A percentile compares a stretch with the other conserved stretches of the same genome.
Conservation (phyloP, 2,329 filamentous ascomycete species). For the Zelopaecilomyces penicillatus region DNA sequence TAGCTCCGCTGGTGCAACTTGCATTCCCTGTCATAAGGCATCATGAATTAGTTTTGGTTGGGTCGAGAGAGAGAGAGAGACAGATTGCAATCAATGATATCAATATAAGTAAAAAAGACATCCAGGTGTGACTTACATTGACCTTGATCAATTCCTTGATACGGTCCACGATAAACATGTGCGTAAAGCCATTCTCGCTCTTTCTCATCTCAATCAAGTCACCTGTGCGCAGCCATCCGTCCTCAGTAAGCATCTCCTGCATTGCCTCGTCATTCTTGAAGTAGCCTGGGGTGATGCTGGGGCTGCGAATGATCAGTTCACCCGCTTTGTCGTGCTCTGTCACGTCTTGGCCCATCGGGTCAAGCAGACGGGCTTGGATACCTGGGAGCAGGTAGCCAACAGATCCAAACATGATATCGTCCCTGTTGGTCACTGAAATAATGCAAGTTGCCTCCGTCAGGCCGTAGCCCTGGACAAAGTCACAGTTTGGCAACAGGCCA, state of each 20-base stretch:
- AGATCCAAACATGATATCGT: constrained; percentile 63
- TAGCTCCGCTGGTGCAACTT: constrained; percentile 65
- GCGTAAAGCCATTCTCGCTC: constrained; percentile 32
- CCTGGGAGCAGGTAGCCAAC: constrained; percentile 62
- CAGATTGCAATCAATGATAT: too few relatives aligned
- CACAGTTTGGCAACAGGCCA: constrained; percentile 52
- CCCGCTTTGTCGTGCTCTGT: constrained; percentile 56
- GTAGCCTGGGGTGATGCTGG: constrained; percentile 67
- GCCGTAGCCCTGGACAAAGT: constrained; percentile 60
- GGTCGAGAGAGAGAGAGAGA: background rate
- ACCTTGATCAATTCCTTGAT: constrained; percentile 50
- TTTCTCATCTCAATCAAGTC: constrained; percentile 49
- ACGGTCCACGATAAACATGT: constrained; percentile 14
- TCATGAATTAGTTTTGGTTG: too few relatives aligned
- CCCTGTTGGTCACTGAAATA: constrained; percentile 59
- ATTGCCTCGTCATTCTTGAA: constrained; percentile 60
- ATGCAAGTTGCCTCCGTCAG: constrained; percentile 50
- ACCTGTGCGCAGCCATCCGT: constrained; percentile 20
- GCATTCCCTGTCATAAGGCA: constrained; percentile 47
- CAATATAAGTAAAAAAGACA: too few relatives aligned
- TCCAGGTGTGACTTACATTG: constrained; percentile 13
- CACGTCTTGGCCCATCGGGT: constrained; percentile 60
- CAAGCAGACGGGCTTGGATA: constrained; percentile 56
- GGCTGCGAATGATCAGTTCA: constrained; percentile 65
- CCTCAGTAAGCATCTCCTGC: constrained; percentile 8